Conservation (phyloP, 768 basidiomycete genomes). For the Daedaleopsis sinensis region DNA sequence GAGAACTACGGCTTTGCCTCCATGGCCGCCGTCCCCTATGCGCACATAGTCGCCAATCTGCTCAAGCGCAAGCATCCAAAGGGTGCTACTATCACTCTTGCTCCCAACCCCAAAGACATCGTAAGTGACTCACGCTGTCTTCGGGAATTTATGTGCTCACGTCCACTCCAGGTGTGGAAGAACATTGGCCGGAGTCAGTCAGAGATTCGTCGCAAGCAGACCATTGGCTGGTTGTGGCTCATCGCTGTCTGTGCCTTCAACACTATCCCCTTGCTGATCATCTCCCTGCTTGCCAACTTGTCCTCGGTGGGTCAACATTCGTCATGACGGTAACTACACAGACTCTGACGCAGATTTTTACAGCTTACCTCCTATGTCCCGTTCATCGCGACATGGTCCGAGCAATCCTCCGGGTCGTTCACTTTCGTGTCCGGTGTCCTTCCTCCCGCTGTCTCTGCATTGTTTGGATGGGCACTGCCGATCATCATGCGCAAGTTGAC, state of each 20-base stretch:
- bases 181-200: conserved; percentile 80
- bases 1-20: conserved; percentile 94
- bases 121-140: conserved; percentile 42
- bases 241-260: conserved; percentile 88
- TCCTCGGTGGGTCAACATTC: conserved; percentile 54
- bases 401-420: conserved; percentile 66
- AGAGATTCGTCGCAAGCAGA: conserved; percentile 66
- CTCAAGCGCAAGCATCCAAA: conserved; percentile 71
- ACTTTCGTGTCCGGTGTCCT: conserved; percentile 90
- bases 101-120: conserved; percentile 90
- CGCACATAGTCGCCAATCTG: conserved; percentile 80
- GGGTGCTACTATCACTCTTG: conserved; percentile 70
- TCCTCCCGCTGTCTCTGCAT: conserved; percentile 83
- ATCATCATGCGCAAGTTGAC: conserved; percentile 86
- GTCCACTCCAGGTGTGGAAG: conserved; percentile 70
- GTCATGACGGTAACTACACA: not conserved
- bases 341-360: conserved; percentile 7
- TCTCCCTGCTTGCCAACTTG: conserved; percentile 92
- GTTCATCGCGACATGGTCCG: conserved; percentile 76
- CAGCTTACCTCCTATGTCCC: conserved; percentile 68
- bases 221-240: conserved; percentile 80
- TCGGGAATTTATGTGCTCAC: conserved; percentile 4
- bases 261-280: conserved; percentile 87
- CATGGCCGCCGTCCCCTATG: conserved; percentile 86
- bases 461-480: conserved; percentile 91